phyloP scores from a whole-genome alignment of 2,329 filamentous ascomycete genomes.

The Penicillium brevicompactum region DNA sequence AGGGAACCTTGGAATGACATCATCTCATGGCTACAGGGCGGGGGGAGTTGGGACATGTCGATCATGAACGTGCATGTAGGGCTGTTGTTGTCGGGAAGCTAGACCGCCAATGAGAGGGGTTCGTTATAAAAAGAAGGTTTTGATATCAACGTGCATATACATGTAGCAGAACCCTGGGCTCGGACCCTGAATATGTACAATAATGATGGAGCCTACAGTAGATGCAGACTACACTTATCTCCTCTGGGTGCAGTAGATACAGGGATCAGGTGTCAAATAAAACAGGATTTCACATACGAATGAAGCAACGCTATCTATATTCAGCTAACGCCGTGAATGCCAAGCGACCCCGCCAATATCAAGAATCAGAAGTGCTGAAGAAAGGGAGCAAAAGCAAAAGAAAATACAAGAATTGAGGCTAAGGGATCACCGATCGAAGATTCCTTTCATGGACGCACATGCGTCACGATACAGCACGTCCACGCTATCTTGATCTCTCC shows the following conservation, averaged over 20 bases:
- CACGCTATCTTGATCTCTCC: slow-evolving; percentile 46
- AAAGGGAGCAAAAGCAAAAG: neutral
- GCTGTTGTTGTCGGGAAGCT: neutral
- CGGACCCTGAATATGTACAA: neutral
- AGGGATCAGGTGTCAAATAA: neutral
- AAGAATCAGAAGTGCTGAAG: slow-evolving; percentile 5
- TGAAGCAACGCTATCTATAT: slow-evolving; percentile 7
- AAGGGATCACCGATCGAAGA: slow-evolving; percentile 37
- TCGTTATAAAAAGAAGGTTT: neutral
- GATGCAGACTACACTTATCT: neutral
- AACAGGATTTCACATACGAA: neutral
- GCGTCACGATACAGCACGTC: slow-evolving; percentile 47
- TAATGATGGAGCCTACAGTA: neutral
- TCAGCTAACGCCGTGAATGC: slow-evolving; percentile 10
- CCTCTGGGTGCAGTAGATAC: neutral
- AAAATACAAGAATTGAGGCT: neutral
- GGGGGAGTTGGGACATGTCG: neutral
- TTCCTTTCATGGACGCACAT: slow-evolving; percentile 45
- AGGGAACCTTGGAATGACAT: neutral
- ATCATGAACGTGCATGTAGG: neutral
- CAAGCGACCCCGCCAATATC: neutral
- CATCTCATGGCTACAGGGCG: neutral
- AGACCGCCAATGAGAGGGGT: neutral
- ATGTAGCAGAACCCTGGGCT: neutral
- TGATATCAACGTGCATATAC: neutral